Evolutionary conservation across 139 green algal species (phyloP).

Genomic region (Micractinium conductrix): DNA sequence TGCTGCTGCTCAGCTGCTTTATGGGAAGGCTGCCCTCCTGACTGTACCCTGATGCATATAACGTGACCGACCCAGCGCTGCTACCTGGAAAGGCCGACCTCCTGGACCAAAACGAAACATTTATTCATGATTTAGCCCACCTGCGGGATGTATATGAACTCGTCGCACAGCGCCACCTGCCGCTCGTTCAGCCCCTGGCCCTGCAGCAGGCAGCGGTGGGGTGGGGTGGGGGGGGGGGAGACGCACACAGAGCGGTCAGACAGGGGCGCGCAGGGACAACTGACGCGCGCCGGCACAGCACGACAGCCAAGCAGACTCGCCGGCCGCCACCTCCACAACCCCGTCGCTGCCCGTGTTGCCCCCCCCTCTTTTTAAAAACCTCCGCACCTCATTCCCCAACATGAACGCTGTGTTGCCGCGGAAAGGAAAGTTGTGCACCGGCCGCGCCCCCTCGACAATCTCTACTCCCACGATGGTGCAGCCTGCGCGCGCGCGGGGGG

Average conservation of each 20-base stretch:
- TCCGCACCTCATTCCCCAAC: conserved; percentile 88
- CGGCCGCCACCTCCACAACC: too few species aligned
- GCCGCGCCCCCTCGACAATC: conserved; percentile 76
- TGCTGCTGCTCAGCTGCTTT: too few species aligned
- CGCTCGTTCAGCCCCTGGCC: conserved; percentile 82
- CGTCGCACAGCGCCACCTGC: conserved; percentile 88
- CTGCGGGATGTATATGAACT: conserved; percentile 91
- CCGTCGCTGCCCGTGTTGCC: too few species aligned
- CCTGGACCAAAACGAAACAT: too few species aligned
- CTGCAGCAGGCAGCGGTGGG: conserved; percentile 42
- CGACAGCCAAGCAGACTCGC: too few species aligned
- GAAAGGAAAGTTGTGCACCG: conserved; percentile 83
- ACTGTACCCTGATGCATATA: too few species aligned
- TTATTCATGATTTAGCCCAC: too few species aligned
- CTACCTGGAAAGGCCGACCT: too few species aligned
- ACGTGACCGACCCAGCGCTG: too few species aligned
- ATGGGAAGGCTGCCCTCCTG: too few species aligned
- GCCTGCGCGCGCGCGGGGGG: conserved; percentile 33
- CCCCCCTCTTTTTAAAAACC: too few species aligned
- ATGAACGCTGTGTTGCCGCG: conserved; percentile 88
- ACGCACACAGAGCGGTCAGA: not conserved
- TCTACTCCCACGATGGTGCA: conserved; percentile 89
- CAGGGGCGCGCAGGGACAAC: not conserved
- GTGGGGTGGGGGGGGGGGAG: not conserved
- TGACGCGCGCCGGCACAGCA: too few species aligned